A percentile compares a stretch with the other conserved stretches of the same genome.
Conservation (phyloP, 2,329 filamentous ascomycete genomes). For the Rutstroemia sydowiana region DNA sequence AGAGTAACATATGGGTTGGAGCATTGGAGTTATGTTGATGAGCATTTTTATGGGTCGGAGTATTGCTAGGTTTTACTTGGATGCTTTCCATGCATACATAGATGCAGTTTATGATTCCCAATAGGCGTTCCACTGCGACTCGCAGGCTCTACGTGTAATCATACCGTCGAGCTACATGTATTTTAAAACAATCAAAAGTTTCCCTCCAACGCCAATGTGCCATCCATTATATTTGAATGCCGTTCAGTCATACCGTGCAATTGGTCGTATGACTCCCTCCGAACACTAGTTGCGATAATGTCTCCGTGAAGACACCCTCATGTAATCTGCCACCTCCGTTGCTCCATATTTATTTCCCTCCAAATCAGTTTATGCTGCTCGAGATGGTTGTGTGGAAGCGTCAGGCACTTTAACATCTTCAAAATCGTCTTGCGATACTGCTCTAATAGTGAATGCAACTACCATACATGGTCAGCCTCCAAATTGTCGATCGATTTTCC, state of each 20-base stretch:
- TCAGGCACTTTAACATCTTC: slow-evolving; percentile 89
- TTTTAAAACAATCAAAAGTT: slow-evolving; percentile 7
- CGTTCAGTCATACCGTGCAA: slow-evolving; percentile 3
- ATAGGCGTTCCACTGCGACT: slow-evolving; percentile 12
- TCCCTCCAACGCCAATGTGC: not conserved
- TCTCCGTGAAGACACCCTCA: not conserved
- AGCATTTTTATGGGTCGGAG: slow-evolving; percentile 15
- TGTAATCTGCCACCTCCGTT: too few relatives aligned
- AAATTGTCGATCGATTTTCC: not conserved
- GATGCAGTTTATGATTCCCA: slow-evolving; percentile 15
- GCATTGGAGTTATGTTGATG: slow-evolving; percentile 17
- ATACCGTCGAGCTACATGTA: slow-evolving; percentile 22
- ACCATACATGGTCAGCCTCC: slow-evolving; percentile 1
- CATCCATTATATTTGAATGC: not conserved
- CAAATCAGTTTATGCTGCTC: too few relatives aligned
- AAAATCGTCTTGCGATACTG: slow-evolving; percentile 94
- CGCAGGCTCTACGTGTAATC: slow-evolving; percentile 16
- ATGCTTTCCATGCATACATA: slow-evolving; percentile 8
- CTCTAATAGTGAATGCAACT: slow-evolving; percentile 69
- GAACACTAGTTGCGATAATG: not conserved
- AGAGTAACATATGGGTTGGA: slow-evolving; percentile 17
- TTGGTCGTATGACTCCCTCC: slow-evolving; percentile 1
- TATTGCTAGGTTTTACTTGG: slow-evolving; percentile 10
- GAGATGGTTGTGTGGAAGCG: slow-evolving; percentile 20
- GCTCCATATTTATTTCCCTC: slow-evolving; percentile 9